These are phyloP conservation scores for Sungouiozyma intestinalis DNA, from an alignment of 805 yeast genomes.

Conservation along the genomic window DNA sequence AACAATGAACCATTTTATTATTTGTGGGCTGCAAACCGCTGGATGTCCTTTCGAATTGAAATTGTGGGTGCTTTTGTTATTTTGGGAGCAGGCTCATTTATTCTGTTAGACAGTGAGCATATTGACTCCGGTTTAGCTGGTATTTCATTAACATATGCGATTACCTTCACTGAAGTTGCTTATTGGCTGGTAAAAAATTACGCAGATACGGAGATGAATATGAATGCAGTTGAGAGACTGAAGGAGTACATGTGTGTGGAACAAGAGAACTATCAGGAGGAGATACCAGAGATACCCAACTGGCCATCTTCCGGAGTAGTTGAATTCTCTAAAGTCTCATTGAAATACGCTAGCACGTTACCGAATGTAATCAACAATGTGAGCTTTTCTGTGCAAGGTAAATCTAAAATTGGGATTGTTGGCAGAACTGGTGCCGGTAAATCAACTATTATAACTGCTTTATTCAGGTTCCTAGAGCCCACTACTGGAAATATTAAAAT, in stretches of 20 bases:
- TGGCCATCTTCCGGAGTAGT: constrained; percentile 81
- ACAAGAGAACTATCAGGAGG: constrained; percentile 57
- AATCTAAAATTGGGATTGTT: constrained; percentile 76
- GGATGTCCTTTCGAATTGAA: constrained; percentile 75
- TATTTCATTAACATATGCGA: constrained; percentile 76
- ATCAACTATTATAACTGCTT: constrained; percentile 84
- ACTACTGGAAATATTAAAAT: constrained; percentile 57
- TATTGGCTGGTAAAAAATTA: constrained; percentile 84
- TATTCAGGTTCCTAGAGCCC: constrained; percentile 67
- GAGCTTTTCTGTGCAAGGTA: constrained; percentile 62
- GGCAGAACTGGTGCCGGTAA: constrained; percentile 97
- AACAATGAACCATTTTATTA: constrained; percentile 81
- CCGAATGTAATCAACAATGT: constrained; percentile 84
- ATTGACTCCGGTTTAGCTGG: constrained; percentile 90
- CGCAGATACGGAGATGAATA: constrained; percentile 77
- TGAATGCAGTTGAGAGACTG: constrained; percentile 89
- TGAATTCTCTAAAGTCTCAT: constrained; percentile 56
- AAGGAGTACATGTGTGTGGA: constrained; percentile 72
- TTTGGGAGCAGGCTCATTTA: constrained; percentile 66
- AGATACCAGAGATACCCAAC: constrained; percentile 58
- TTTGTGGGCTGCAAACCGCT: constrained; percentile 83
- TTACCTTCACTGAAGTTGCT: constrained; percentile 75
- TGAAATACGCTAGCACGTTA: constrained; percentile 71
- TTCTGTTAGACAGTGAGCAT: constrained; percentile 47
- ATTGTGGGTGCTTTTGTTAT: constrained; percentile 66